Evolutionary conservation across 371 early-diverging fungal genomes (phyloP).

Genomic region (Cokeromyces recurvatus): DNA sequence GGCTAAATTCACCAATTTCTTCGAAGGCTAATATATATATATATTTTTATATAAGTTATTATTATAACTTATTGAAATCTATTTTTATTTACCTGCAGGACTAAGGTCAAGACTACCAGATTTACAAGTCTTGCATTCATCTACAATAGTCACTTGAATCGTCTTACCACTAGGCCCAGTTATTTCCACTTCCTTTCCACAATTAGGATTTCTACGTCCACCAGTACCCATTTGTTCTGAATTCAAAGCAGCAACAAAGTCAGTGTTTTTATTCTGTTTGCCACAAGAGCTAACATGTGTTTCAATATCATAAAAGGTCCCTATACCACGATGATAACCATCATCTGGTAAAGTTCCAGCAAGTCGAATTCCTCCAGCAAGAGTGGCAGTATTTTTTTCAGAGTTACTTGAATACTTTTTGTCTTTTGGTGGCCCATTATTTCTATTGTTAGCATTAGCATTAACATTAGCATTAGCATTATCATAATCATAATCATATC

Average conservation of each 20-base stretch:
- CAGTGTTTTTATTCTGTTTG: slow-evolving; percentile 17
- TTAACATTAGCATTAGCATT: background rate
- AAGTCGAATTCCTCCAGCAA: slow-evolving; percentile 6
- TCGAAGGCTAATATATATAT: slow-evolving; percentile 31
- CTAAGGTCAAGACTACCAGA: slow-evolving; percentile 29
- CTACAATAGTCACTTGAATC: slow-evolving; percentile 38
- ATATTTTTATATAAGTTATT: too few species aligned
- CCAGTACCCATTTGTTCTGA: slow-evolving; percentile 24
- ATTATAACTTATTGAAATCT: too few species aligned
- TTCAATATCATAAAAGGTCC: slow-evolving; percentile 34
- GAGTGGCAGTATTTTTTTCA: background rate
- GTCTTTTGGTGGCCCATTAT: background rate
- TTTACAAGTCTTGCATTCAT: slow-evolving; percentile 39
- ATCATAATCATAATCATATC: background rate
- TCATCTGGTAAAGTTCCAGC: slow-evolving; percentile 9
- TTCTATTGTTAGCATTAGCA: background rate
- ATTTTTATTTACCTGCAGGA: slow-evolving; percentile 38
- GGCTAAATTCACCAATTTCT: slow-evolving; percentile 28
- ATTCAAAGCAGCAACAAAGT: slow-evolving; percentile 33
- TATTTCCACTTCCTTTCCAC: slow-evolving; percentile 40
- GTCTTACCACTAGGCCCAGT: slow-evolving; percentile 36
- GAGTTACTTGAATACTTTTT: too few species aligned
- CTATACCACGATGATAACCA: slow-evolving; percentile 18
- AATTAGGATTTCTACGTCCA: slow-evolving; percentile 27
- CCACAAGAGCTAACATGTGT: slow-evolving; percentile 34